phyloP scores from a whole-genome alignment of 108 stramenopile genomes.

The Nitzschia sp. region DNA sequence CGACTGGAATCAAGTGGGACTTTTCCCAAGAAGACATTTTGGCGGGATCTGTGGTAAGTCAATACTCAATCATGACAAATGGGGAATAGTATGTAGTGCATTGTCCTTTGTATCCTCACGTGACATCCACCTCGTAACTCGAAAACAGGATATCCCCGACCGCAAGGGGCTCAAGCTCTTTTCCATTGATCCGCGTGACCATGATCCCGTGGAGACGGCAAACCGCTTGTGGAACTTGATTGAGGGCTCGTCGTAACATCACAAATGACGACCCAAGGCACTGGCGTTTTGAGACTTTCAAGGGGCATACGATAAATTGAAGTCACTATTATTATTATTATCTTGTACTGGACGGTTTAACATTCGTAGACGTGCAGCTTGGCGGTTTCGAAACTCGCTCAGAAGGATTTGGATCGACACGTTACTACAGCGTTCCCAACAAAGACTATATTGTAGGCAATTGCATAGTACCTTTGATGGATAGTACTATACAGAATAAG shows the following conservation, averaged over 20 bases:
- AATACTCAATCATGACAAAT: no score
- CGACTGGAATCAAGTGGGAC: constrained; percentile 60
- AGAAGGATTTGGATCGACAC: no score
- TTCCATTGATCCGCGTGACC: constrained; percentile 41
- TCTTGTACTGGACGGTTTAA: no score
- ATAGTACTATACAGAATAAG: no score
- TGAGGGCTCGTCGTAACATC: constrained; percentile 21
- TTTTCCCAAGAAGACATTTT: constrained; percentile 35
- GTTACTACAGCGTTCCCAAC: no score
- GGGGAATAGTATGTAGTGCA: no score
- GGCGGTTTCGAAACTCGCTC: no score
- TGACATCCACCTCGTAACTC: not conserved
- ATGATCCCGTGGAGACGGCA: constrained; percentile 35
- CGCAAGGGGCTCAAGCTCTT: constrained; percentile 27
- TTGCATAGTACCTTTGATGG: no score
- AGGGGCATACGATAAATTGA: no score
- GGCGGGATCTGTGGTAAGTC: constrained; percentile 48
- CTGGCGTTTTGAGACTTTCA: not conserved
- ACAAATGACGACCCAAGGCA: not conserved
- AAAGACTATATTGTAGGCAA: no score
- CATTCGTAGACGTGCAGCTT: no score
- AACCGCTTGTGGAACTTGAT: constrained; percentile 42
- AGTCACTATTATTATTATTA: no score
- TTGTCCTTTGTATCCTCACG: not conserved
- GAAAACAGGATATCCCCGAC: constrained; percentile 33